Base-by-base conservation (phyloP, 768 basidiomycete species). In the Rhodosporidiobolus odoratus region DNA sequence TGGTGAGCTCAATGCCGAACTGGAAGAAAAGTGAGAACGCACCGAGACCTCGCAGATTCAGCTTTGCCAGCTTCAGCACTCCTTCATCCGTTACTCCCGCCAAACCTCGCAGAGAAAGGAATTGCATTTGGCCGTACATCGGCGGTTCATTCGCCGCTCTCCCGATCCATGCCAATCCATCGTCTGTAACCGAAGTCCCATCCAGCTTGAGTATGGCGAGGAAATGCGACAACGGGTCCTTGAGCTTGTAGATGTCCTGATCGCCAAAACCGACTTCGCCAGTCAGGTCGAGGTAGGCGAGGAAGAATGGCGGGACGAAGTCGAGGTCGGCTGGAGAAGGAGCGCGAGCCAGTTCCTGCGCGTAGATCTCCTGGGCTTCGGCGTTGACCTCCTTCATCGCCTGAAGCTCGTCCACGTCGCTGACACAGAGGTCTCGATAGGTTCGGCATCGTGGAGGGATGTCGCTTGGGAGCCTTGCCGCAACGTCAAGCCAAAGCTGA, bases 271-370 rank as follows among this genome's bases (percentile, higher is more conserved):
- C 34, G 9, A 38, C 25, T 21, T 65, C 64, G 41, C 56, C 48
- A 2, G 60, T 35, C 21, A 73, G 67, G 56, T 73, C 71, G 64
- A 73, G 64, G n/a, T 34, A 62, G 30, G 71, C 59, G 48, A 73
- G 67, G 56, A 68, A 73, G 64, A 65, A 68, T 1, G 66, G 37
- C 35, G 66, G 71, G 17, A 41, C n/a, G 40, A 72, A 37, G 30
- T 38, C 47, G 35, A 61, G 43, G 45, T 63, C 37, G 52, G 54
- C 30, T 32, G 60, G 65, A 6, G 40, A 38, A 47, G 60, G 61
- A 4, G 47, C 25, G 30, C 21, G 27, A 9, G 58, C 32, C 30
- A 41, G 45, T 25, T 62, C n/a, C 5, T 38, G 64, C 17, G 37
- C 27, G 45, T 4, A 62, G 9, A 25, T 45, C 21, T 50, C 30